Evolutionary conservation across 257 asterid species (phyloP).

Genomic region (Gentiana macrophylla): DNA sequence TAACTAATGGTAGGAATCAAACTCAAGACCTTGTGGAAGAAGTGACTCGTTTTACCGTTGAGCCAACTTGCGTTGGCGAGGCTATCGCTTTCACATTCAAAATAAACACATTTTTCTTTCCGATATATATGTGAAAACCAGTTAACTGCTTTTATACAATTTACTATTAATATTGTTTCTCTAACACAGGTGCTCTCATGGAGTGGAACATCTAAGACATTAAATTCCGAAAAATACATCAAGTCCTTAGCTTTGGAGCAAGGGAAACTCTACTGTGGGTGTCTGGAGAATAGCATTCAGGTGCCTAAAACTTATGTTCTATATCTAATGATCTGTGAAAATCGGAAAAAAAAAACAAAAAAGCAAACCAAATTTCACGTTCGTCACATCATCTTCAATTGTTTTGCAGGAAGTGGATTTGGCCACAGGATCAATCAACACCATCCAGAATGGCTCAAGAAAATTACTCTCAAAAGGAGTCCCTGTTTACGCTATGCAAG

Average conservation of each 20-base stretch:
- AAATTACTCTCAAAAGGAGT: conserved; percentile 52
- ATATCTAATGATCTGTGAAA: no score
- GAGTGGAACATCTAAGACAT: conserved; percentile 46
- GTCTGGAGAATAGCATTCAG: conserved; percentile 80
- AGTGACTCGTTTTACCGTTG: no score
- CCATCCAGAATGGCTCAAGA: conserved; percentile 64
- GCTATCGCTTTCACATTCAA: no score
- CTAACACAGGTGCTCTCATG: conserved; percentile 48
- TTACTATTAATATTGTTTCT: neutral
- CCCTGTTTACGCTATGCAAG: conserved; percentile 58
- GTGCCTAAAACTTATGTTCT: conserved; percentile 16
- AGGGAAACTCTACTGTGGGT: conserved; percentile 72
- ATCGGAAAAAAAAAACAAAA: neutral
- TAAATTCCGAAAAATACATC: conserved; percentile 46
- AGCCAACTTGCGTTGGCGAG: no score
- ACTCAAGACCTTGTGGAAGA: no score
- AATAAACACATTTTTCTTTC: no score
- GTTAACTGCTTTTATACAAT: no score
- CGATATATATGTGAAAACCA: no score
- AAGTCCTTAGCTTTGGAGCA: conserved; percentile 55
- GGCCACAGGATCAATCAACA: conserved; percentile 51
- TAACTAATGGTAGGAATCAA: no score
- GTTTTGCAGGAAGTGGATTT: conserved; percentile 58
- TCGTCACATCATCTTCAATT: neutral
- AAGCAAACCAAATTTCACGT: neutral